Conservation (phyloP, 2,329 filamentous ascomycete genomes). For the Aspergillus sp. region DNA sequence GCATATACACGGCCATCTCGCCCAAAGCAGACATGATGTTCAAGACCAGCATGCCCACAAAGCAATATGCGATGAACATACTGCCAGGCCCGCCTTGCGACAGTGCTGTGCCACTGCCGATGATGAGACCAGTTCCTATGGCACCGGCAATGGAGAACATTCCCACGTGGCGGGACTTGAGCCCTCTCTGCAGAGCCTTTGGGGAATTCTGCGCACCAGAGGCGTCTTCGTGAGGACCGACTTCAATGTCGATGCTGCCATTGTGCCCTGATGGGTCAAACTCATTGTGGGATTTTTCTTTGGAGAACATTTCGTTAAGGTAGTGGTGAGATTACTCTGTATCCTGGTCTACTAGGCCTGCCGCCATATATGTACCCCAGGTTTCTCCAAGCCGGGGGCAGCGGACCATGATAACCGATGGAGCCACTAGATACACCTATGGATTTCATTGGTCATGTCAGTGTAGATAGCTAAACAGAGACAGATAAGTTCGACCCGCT, state of each 20-base stretch:
- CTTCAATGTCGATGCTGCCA: not conserved
- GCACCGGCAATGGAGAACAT: slow-evolving; percentile 5
- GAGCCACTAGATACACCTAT: not conserved
- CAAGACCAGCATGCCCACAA: slow-evolving; percentile 1
- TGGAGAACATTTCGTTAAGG: not conserved
- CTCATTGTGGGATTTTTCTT: not conserved
- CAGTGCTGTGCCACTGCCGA: slow-evolving; percentile 3
- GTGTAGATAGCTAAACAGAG: not conserved
- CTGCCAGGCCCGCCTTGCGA: slow-evolving; percentile 1
- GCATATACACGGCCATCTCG: slow-evolving; percentile 5
- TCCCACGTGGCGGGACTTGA: slow-evolving; percentile 4
- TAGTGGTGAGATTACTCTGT: not conserved
- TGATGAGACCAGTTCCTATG: slow-evolving; percentile 5
- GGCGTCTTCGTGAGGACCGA: not conserved
- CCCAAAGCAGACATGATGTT: slow-evolving; percentile 3
- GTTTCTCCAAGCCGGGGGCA: not conserved
- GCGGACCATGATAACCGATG: not conserved
- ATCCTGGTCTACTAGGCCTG: not conserved
- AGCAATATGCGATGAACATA: slow-evolving; percentile 3
- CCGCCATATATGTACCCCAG: slow-evolving; percentile 5
- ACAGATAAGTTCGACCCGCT: not conserved
- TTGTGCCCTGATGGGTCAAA: not conserved
- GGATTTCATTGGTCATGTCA: not conserved
- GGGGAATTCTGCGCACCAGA: not conserved
- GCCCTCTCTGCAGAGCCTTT: not conserved